Evolutionary conservation across 164 flowering plant species (phyloP), one percentile per base, ranked within the genome.

Genomic region (Berberis thunbergii): DNA sequence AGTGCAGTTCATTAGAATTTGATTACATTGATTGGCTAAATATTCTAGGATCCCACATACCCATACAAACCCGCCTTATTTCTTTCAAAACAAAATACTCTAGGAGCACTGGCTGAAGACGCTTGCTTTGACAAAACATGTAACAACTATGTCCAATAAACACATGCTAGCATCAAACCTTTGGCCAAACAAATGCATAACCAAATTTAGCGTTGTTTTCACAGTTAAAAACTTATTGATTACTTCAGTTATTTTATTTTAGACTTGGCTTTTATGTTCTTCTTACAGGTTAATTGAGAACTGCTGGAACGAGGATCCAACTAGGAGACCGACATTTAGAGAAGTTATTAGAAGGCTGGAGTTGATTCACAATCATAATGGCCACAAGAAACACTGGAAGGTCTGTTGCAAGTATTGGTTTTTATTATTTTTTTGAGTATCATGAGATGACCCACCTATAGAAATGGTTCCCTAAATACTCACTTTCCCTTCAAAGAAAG

Each of bases 241-340:
- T 26, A 26, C 26, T 26, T 26, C 26, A 26, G 26, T 52, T 6
- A 9, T 48, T 48, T 48, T 48, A 9, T 5, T 26, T 5, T 48
- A 48, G 50, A 5, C 7, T 48, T 5, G 50, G 13, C 9, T 39
- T 8, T 41, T 38, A n/a, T 64, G 10, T 60, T 52, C 45, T 8
- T 40, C n/a, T 26, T 59, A 41, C 81, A 94, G 99, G 79, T 81
- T 94, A 76, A 91, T 94, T 49, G 90, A 87, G 69, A 84, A 81
- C 55, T 94, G 99, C 74, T 94, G 99, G 99, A 75, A 71, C 67
- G 90, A 87, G 69, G 78, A 81, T 6, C 97, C 99, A 56, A 64
- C 78, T 3, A 74, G 79, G 54, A 76, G 99, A 71, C 99, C 97
- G 54, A 84, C 96, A 60, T 95, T 95, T 74, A 80, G 79, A 76